A percentile compares a stretch with the other conserved stretches of the same genome.
These are phyloP conservation scores for Hypseocharis bilobata DNA, from an alignment of 441 rosid genomes.

Conservation along the genomic window DNA sequence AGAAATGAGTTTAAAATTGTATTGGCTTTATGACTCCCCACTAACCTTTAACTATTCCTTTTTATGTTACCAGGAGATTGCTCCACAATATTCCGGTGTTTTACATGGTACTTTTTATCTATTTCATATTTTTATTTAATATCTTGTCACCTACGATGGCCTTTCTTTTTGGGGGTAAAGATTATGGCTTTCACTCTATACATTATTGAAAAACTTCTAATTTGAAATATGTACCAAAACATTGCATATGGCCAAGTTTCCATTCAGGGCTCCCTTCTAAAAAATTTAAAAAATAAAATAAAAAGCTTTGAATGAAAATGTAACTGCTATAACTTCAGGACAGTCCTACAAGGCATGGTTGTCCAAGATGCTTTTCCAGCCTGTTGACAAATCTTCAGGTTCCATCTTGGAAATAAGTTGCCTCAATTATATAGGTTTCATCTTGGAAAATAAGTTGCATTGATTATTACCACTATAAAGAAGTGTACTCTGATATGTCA, in stretches of 20 bases:
- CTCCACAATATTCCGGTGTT: slow-evolving; percentile 84
- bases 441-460: background rate
- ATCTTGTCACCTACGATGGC: background rate
- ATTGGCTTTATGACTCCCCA: slow-evolving; percentile 11
- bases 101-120: slow-evolving; percentile 49
- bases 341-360: background rate
- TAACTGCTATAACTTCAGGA: background rate
- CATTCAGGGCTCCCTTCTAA: no score
- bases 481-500: background rate
- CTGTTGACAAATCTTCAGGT: background rate
- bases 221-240: no score
- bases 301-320: no score
- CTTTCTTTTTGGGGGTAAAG: no score
- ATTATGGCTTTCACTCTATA: background rate
- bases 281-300: no score
- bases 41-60: slow-evolving; percentile 17
- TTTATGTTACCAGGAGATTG: slow-evolving; percentile 58
- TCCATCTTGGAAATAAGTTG: background rate
- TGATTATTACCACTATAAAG: background rate
- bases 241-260: no score
- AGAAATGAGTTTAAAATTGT: slow-evolving; percentile 1
- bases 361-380: background rate
- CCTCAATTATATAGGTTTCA: background rate
- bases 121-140: background rate
- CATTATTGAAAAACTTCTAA: background rate